Percentiles rank a stretch among this genome's conserved stretches.
phyloP scores from a whole-genome alignment of 2,329 filamentous ascomycete species.

The Ophiocordyceps camponoti-leonardi region DNA sequence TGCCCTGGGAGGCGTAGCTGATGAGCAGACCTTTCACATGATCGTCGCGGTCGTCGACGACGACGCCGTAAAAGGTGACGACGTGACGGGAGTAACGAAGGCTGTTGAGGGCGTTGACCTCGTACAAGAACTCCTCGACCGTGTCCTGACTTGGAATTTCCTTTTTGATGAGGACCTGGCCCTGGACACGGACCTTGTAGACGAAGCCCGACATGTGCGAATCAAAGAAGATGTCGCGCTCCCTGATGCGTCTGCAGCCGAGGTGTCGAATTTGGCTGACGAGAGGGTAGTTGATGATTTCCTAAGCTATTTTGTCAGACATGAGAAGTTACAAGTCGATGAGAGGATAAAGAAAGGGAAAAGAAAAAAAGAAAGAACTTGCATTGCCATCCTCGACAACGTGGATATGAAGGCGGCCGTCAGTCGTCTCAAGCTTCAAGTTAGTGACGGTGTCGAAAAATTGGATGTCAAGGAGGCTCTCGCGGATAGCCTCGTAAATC shows the following conservation, averaged over 20 bases:
- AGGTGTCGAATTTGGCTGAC: slow-evolving; percentile 60
- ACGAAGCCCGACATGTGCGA: slow-evolving; percentile 94
- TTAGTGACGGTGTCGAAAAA: slow-evolving; percentile 96
- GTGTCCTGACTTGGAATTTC: slow-evolving; percentile 93
- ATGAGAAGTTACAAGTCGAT: neutral
- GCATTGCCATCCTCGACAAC: slow-evolving; percentile 90
- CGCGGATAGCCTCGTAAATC: slow-evolving; percentile 88
- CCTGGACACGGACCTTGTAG: slow-evolving; percentile 68
- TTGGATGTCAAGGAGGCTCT: slow-evolving; percentile 81
- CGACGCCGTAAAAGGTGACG: slow-evolving; percentile 72
- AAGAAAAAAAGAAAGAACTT: too few relatives aligned
- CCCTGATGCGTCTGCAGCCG: slow-evolving; percentile 43
- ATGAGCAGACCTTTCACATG: slow-evolving; percentile 80
- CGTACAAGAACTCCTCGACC: slow-evolving; percentile 91
- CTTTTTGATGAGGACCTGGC: slow-evolving; percentile 73
- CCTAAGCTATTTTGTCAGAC: slow-evolving; percentile 23
- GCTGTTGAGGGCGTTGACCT: slow-evolving; percentile 82
- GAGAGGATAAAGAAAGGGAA: neutral
- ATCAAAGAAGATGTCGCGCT: slow-evolving; percentile 67
- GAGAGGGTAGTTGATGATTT: slow-evolving; percentile 77
- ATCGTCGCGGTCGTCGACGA: slow-evolving; percentile 75
- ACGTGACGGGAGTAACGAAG: slow-evolving; percentile 59
- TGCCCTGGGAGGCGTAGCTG: slow-evolving; percentile 69
- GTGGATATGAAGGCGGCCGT: slow-evolving; percentile 81
- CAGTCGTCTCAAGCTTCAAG: slow-evolving; percentile 76